These are phyloP conservation scores for Wickerhamomyces kurtzmanii DNA, from an alignment of 805 yeast genomes.

Conservation along the genomic window DNA sequence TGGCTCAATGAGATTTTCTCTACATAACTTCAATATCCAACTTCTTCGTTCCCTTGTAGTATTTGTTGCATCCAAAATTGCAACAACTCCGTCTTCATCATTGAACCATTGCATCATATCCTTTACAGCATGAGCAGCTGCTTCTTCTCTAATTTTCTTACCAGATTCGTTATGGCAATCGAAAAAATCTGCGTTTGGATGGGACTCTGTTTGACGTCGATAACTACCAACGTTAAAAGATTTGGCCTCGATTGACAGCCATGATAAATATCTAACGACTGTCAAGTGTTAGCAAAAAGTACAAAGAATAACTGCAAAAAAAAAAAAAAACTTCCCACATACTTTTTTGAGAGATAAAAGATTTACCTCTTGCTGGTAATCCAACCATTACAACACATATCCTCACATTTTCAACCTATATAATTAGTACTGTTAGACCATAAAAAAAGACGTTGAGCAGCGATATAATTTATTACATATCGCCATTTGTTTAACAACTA, in stretches of 20 bases:
- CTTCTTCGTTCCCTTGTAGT: constrained; percentile 67
- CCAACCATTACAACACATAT: constrained; percentile 89
- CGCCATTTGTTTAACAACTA: too few relatives aligned
- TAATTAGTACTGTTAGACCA: constrained; percentile 1
- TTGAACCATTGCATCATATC: constrained; percentile 86
- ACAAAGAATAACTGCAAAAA: neutral
- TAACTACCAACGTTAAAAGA: constrained; percentile 87
- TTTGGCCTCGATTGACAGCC: constrained; percentile 83
- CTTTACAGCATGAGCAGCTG: constrained; percentile 59
- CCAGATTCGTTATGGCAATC: constrained; percentile 60
- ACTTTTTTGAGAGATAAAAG: constrained; percentile 85
- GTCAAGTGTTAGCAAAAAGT: constrained; percentile 1
- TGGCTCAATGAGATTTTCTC: constrained; percentile 68
- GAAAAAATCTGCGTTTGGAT: constrained; percentile 72
- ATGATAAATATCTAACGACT: constrained; percentile 79
- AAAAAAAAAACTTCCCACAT: constrained; percentile 4
- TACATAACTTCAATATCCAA: constrained; percentile 49
- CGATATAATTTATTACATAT: too few relatives aligned
- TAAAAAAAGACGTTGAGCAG: too few relatives aligned
- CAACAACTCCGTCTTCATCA: constrained; percentile 77
- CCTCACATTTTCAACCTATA: constrained; percentile 53
- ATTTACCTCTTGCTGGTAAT: constrained; percentile 86
- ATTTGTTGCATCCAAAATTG: constrained; percentile 90
- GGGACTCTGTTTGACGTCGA: constrained; percentile 55
- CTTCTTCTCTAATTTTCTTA: constrained; percentile 49